Evolutionary conservation across 2,329 filamentous ascomycete species (phyloP).

Genomic region (Mariannaea sp.): DNA sequence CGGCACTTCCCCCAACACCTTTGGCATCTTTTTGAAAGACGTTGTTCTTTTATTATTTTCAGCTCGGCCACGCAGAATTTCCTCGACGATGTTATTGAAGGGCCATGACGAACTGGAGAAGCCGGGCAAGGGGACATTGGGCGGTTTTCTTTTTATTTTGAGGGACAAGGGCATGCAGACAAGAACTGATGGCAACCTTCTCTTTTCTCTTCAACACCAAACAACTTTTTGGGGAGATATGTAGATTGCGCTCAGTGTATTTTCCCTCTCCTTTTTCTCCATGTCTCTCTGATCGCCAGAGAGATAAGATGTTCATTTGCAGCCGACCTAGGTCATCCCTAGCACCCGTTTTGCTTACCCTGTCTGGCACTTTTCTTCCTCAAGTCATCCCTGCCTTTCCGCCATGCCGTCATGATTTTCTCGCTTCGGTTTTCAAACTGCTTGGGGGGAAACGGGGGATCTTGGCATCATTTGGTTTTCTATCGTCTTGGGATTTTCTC

Average conservation of each 20-base stretch:
- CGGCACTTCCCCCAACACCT: conserved; percentile 14
- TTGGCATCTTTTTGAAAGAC: conserved; percentile 29
- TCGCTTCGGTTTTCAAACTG: conserved; percentile 10
- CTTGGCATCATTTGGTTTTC: conserved; percentile 14
- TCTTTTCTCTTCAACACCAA: conserved; percentile 21
- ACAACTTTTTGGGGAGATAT: conserved; percentile 13
- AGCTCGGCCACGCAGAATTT: conserved; percentile 16
- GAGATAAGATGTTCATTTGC: conserved; percentile 20
- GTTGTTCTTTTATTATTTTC: conserved; percentile 19
- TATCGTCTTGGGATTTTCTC: conserved; percentile 14
- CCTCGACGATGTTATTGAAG: conserved; percentile 13
- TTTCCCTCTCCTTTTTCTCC: conserved; percentile 29
- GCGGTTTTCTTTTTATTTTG: conserved; percentile 21
- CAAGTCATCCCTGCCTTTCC: conserved; percentile 17
- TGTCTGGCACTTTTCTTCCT: neutral
- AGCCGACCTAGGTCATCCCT: conserved; percentile 1
- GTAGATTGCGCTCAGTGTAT: conserved; percentile 32
- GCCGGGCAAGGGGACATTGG: conserved; percentile 17
- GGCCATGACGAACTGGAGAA: conserved; percentile 14
- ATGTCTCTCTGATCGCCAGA: conserved; percentile 17
- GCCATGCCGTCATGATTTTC: conserved; percentile 12
- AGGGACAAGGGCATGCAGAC: conserved; percentile 11
- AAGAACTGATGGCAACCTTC: conserved; percentile 25
- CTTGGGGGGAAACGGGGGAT: conserved; percentile 10
- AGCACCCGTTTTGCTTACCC: conserved; percentile 1